Percentiles rank a stretch among this genome's conserved stretches.
Evolutionary conservation across 768 basidiomycete species (phyloP).

Genomic region (Rhizopogon vesiculosus): DNA sequence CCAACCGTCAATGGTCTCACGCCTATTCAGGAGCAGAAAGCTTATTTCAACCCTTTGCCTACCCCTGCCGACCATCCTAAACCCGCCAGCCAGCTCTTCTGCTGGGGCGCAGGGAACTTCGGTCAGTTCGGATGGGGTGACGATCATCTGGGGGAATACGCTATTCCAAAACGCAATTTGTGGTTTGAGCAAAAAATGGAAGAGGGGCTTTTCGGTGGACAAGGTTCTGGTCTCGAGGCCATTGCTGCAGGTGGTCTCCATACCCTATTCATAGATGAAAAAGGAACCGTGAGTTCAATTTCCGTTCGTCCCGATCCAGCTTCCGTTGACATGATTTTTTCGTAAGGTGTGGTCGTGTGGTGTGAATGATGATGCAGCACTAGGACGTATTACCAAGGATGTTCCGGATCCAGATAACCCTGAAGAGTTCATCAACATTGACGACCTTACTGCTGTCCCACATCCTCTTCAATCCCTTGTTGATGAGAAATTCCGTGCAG

Average conservation of each 20-base stretch:
- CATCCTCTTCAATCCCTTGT: constrained; percentile 65
- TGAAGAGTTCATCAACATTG: constrained; percentile 50
- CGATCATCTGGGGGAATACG: constrained; percentile 62
- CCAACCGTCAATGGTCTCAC: constrained; percentile 26
- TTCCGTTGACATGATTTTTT: not conserved
- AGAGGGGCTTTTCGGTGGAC: constrained; percentile 64
- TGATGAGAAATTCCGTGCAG: constrained; percentile 80
- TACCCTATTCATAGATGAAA: constrained; percentile 83
- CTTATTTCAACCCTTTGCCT: constrained; percentile 67
- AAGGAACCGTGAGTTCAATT: constrained; percentile 68
- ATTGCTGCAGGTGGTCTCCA: constrained; percentile 87
- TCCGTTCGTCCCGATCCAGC: constrained; percentile 2
- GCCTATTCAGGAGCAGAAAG: constrained; percentile 34
- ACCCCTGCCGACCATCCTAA: constrained; percentile 48
- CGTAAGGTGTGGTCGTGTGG: constrained; percentile 79
- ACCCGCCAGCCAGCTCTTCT: constrained; percentile 73
- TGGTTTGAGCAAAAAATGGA: constrained; percentile 77
- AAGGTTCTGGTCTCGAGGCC: constrained; percentile 75
- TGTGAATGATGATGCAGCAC: constrained; percentile 84
- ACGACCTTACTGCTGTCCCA: constrained; percentile 49
- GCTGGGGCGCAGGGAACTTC: constrained; percentile 91
- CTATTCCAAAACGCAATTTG: constrained; percentile 69
- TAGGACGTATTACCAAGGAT: constrained; percentile 71
- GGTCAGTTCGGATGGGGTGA: constrained; percentile 94
- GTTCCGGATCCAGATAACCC: constrained; percentile 57